These are phyloP conservation scores for Otatea glauca DNA, from an alignment of 176 grass and related monocot genomes.

Conservation along the genomic window DNA sequence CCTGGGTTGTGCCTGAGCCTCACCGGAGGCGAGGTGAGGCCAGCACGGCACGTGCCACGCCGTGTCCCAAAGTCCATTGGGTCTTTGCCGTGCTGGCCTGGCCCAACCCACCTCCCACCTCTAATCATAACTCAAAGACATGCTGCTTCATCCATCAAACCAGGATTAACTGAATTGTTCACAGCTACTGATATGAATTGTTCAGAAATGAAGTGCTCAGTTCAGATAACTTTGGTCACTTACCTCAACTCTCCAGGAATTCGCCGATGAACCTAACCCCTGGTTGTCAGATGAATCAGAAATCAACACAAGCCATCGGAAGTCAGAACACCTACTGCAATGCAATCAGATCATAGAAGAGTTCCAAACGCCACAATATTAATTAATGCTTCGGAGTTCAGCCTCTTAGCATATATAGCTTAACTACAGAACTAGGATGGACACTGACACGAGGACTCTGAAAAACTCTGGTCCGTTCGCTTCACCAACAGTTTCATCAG, in stretches of 20 bases:
- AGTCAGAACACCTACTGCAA: neutral
- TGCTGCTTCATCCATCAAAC: neutral
- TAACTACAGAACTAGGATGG: slow-evolving; percentile 36
- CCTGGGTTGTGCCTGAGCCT: too few species aligned
- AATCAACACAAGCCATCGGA: neutral
- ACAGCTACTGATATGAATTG: neutral
- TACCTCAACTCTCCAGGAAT: neutral
- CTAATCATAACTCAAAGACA: neutral
- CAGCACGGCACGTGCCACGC: too few species aligned
- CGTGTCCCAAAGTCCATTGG: too few species aligned
- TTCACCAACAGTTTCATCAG: slow-evolving; percentile 28
- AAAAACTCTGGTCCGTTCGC: slow-evolving; percentile 59
- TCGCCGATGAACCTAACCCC: neutral
- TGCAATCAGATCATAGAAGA: neutral
- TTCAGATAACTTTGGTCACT: neutral
- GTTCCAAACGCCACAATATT: neutral
- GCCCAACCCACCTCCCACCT: too few species aligned
- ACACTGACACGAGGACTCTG: slow-evolving; percentile 49
- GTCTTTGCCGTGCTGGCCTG: too few species aligned
- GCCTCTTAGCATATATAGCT: slow-evolving; percentile 9
- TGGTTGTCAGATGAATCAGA: slow-evolving; percentile 12
- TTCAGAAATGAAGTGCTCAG: neutral
- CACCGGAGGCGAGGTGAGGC: too few species aligned
- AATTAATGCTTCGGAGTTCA: slow-evolving; percentile 36
- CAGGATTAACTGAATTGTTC: neutral